These are phyloP conservation scores for Gloeopeniophorella convolvens DNA, from an alignment of 768 basidiomycete genomes.

Conservation along the genomic window DNA sequence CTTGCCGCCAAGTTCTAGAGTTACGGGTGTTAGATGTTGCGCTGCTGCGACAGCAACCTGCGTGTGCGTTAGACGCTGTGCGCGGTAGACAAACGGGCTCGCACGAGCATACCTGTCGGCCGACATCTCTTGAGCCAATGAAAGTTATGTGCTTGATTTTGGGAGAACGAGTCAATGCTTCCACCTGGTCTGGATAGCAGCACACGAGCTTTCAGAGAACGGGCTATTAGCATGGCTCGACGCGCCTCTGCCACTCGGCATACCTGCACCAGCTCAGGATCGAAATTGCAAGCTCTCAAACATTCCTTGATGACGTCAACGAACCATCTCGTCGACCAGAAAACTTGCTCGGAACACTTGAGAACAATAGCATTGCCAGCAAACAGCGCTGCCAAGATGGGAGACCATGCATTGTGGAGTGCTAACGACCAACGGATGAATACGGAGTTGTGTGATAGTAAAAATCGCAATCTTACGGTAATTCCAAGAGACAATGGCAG, in stretches of 20 bases:
- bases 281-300: conserved; percentile 74
- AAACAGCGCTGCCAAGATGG: conserved; percentile 86
- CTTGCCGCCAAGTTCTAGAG: conserved; percentile 91
- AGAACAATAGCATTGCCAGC: conserved; percentile 85
- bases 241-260: too few species aligned
- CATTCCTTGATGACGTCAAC: conserved; percentile 71
- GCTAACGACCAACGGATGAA: conserved; percentile 40
- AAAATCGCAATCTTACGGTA: conserved; percentile 63
- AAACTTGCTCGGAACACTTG: conserved; percentile 88
- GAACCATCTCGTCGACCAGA: conserved; percentile 87
- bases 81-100: too few species aligned
- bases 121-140: conserved; percentile 77
- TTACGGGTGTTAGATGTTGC: conserved; percentile 82
- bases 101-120: conserved; percentile 49
- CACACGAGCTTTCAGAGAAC: conserved; percentile 71
- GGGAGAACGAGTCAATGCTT: conserved; percentile 70
- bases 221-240: too few species aligned
- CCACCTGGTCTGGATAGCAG: conserved; percentile 85
- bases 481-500: conserved; percentile 93
- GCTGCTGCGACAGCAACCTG: conserved; percentile 83
- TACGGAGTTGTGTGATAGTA: background rate
- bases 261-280: conserved; percentile 83
- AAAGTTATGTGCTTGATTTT: conserved; percentile 92
- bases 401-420: conserved; percentile 90
- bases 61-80: background rate